Base-by-base conservation (phyloP, 2,329 filamentous ascomycete genomes). In the Fusarium robinianum region DNA sequence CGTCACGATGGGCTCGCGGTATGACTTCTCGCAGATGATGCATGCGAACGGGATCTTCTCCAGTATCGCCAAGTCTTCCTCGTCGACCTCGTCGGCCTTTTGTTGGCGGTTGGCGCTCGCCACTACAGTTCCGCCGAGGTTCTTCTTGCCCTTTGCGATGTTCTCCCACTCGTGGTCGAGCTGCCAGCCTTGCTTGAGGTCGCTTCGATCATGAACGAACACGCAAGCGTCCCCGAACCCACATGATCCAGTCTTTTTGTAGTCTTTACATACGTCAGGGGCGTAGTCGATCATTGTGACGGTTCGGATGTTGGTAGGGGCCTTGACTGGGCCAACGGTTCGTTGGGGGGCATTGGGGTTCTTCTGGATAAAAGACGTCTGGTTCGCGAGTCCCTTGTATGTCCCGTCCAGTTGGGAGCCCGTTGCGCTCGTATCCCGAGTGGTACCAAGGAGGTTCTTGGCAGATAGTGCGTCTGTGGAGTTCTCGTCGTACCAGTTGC, bases 101-200 rank as follows among this genome's bases (percentile, higher is more conserved):
- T 57, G 58, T 26, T 68, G 63, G 10, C 77, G 72, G 54, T 81
- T 79, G 3, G 80, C 80, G 38, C 76, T 82, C 17, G 81, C 79
- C 3, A 87, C 74, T 0, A 82, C 69, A 3, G 80, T 88, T 6
- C 84, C 85, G 5, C 71, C 74, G 1, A 79, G 56, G 30, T 79
- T 75, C 62, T 82, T 84, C 67, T 83, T 84, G 34, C 80, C 87
- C 62, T 87, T 91, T 6, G 83, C 88, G 3, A 85, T 83, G 23
- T 81, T 85, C 64, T 99, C 94, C 94, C 94, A 99, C 34, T 97
- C 92, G 38, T 80, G 79, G 67, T 99, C 94, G 5, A 99, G 77
- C 66, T 97, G 90, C 94, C 94, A 99, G 3, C 94, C 94, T 64
- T 91, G 87, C 59, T 92, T 90, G 64, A 89, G 87, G 67, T 90